phyloP scores from a whole-genome alignment of 2,329 filamentous ascomycete genomes.

The Sarocladium oryzae region DNA sequence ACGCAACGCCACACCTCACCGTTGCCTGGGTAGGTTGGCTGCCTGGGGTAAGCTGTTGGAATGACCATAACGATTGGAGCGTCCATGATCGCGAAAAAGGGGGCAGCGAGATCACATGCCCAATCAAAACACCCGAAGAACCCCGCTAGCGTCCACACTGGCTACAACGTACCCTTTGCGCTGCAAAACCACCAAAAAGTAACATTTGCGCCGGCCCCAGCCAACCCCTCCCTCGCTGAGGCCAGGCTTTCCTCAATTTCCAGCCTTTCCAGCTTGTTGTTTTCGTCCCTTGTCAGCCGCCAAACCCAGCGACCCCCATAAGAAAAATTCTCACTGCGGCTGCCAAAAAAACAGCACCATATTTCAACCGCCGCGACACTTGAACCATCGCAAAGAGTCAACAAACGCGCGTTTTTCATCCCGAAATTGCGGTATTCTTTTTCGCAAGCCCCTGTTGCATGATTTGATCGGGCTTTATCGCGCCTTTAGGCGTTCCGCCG shows the following conservation, averaged over 20 bases:
- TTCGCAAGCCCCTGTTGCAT: conserved; percentile 53
- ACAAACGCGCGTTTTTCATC: conserved; percentile 48
- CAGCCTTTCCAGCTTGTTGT: conserved; percentile 10
- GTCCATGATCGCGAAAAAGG: no score
- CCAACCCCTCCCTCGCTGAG: background rate
- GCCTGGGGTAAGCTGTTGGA: no score
- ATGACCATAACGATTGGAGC: no score
- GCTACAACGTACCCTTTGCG: background rate
- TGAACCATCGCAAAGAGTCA: conserved; percentile 48
- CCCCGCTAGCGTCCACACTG: background rate
- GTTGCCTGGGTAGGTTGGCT: background rate
- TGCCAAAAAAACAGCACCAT: conserved; percentile 2
- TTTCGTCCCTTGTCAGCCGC: conserved; percentile 8
- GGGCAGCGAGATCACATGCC: background rate
- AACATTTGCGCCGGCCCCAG: background rate
- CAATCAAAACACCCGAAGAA: background rate
- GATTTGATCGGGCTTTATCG: conserved; percentile 57
- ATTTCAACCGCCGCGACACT: conserved; percentile 20
- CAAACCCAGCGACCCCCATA: conserved; percentile 12
- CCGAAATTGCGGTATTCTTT: conserved; percentile 37
- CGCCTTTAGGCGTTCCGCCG: conserved; percentile 37
- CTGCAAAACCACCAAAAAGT: background rate
- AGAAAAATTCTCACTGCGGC: conserved; percentile 41
- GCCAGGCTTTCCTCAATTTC: conserved; percentile 8
- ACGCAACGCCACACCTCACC: background rate